Base-by-base conservation (phyloP, 495 filamentous ascomycete genomes). In the Penicillium lividum region DNA sequence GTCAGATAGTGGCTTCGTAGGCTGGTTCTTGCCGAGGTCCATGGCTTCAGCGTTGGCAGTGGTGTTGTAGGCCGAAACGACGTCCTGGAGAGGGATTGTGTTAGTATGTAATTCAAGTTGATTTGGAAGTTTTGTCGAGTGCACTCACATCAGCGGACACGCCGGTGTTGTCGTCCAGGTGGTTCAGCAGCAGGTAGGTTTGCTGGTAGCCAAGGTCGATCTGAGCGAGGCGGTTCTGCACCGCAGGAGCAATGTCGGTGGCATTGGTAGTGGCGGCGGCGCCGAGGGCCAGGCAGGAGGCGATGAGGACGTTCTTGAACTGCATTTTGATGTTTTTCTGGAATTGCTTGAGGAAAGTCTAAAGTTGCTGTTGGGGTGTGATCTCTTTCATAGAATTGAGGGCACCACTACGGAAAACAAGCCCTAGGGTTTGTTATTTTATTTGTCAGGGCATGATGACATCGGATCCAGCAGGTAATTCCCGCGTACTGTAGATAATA, bases 171-270 rank as follows among this genome's bases (percentile, higher is more conserved):
- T 45, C 22, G n/a, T 27, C 50, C 15, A 53, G 38, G 31, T 53
- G 49, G 56, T 47, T 58, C 28, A 58, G 42, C 10, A 46, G n/a
- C 15, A 53, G 27, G 44, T 46, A 42, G 40, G 50, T 53, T 10
- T 52, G 40, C 50, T 58, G 50, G 56, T 53, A 58, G 27, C 56
- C 56, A 28, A 58, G 43, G 49, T 58, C 56, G 33, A 58, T 42
- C 30, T 58, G 56, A 22, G 56, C 38, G 22, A 58, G 34, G 33
- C 56, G 56, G 49, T 22, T 27, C 48, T 58, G 56, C 18, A 58
- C 42, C 5, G 40, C 29, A 13, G 56, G 56, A 29, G 59, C 59
- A 48, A 61, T 61, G 30, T 57, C 54, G 51, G 29, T 57, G 45
- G 18, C 49, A 33, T 61, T 61, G 42, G 50, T 61, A 22, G 50